A percentile compares a stretch with the other conserved stretches of the same genome.
Conservation (phyloP, 306 rosid species). For the Begonia masoniana region DNA sequence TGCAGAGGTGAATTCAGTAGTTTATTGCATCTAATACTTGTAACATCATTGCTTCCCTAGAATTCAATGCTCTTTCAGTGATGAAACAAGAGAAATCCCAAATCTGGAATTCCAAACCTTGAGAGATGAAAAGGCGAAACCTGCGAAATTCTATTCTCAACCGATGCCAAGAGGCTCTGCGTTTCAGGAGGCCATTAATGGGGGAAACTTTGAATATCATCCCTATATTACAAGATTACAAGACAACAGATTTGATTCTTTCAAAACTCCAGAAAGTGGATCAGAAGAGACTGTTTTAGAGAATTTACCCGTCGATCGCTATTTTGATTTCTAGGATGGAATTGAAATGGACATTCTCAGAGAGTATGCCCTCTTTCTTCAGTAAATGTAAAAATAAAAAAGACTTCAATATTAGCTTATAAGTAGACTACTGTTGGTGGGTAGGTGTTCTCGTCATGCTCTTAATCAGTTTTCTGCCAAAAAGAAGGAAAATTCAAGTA, state of each 20-base stretch:
- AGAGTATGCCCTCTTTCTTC: background rate
- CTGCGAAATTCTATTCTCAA: conserved; percentile 48
- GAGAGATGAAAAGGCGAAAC: conserved; percentile 12
- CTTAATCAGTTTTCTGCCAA: no score
- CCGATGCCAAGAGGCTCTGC: conserved; percentile 36
- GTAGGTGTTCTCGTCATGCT: conserved; percentile 7
- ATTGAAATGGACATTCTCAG: background rate
- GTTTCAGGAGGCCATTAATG: conserved; percentile 5
- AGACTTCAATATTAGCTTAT: background rate
- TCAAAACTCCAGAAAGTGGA: conserved; percentile 32
- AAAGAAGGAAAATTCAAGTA: no score
- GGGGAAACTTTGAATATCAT: conserved; percentile 5
- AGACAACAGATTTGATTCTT: conserved; percentile 61
- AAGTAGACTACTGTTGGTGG: background rate
- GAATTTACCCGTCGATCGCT: background rate
- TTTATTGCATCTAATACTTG: no score
- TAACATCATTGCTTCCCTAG: no score
- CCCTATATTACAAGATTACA: conserved; percentile 23
- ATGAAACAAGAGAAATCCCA: conserved; percentile 18
- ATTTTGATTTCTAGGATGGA: background rate
- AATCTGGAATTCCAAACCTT: background rate
- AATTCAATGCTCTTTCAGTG: conserved; percentile 12
- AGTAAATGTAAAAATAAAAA: no score
- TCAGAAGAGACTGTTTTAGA: conserved; percentile 13
- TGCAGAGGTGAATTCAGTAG: no score